Base-by-base conservation (phyloP, 1,284 basidiomycete species). In the Cryptococcus wingfieldii region DNA sequence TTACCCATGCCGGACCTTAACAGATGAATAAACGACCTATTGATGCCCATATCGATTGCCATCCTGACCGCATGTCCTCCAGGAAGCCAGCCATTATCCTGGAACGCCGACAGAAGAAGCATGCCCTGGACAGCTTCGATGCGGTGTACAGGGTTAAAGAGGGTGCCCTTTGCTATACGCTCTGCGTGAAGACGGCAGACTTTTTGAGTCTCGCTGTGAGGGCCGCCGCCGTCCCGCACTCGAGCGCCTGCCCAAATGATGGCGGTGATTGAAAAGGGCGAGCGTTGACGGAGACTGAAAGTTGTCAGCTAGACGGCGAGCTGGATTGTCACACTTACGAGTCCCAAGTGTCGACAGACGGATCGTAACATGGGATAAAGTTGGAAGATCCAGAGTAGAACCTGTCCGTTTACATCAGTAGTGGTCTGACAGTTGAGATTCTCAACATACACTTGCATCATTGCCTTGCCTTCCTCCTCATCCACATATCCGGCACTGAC, bases 41-140 rank as follows among this genome's bases (percentile, higher is more conserved):
- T 89, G 81, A 94, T 84, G 28, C 88, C 89, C 54, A 93, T 80
- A 70, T 95, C 91, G 79, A 93, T 84, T 19, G 89, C 91, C 89
- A 95, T 92, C 53, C 91, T 83, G 16, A 94, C 89, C 16, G 91
- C 91, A 76, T 94, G 90, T 5, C 90, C 89, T 58, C 89, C 89
- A 62, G 88, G 88, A 25, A 94, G 76, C 91, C 91, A 95, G 2
- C 90, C 90, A 64, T 89, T 89, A 63, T 92, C 89, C 13, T 88
- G 90, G 87, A 90, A 94, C 7, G 90, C 89, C 25, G 90, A 87
- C 14, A 93, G 84, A 49, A 93, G 80, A 53, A 91, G 87, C 88
- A 91, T 93, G 13, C 90, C 87, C 70, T 92, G 91, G 23, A 94
- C 85, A 5, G 88, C 89, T 75, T 95, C 91, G 58, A 85, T 82